Evolutionary conservation across 768 basidiomycete genomes (phyloP).

Genomic region (Naganishia vishniacii): DNA sequence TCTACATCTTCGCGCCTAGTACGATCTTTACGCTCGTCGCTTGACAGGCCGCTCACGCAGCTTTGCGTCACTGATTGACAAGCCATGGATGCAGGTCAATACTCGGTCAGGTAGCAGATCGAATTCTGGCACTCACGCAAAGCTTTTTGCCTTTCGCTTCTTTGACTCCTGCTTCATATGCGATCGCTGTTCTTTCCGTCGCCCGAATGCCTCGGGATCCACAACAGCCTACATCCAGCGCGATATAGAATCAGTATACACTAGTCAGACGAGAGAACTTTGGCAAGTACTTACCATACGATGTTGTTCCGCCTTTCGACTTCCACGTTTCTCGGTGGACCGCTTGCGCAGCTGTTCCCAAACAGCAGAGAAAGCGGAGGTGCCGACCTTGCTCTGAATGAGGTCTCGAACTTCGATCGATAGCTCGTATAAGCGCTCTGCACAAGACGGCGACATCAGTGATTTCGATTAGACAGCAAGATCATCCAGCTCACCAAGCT

Average conservation of each 20-base stretch:
- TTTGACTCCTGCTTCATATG: conserved; percentile 74
- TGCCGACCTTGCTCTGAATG: conserved; percentile 77
- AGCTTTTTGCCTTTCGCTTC: conserved; percentile 61
- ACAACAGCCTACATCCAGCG: conserved; percentile 53
- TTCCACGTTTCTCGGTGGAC: conserved; percentile 62
- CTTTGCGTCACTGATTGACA: conserved; percentile 30
- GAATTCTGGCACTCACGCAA: conserved; percentile 29
- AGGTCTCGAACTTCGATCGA: conserved; percentile 80
- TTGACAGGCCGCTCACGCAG: conserved; percentile 37
- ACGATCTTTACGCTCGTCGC: conserved; percentile 26
- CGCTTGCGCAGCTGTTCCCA: conserved; percentile 78
- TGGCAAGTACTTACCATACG: conserved; percentile 56
- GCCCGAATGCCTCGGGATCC: conserved; percentile 71
- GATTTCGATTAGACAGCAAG: neutral
- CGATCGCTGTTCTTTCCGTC: conserved; percentile 66
- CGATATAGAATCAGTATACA: neutral
- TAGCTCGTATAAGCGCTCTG: conserved; percentile 77
- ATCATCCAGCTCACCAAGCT: conserved; percentile 33
- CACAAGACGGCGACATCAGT: neutral
- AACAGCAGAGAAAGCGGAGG: conserved; percentile 68
- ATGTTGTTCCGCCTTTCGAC: conserved; percentile 61
- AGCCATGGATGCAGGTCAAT: neutral
- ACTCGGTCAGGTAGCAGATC: no score
- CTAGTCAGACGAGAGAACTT: no score
- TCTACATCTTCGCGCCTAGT: no score